Evolutionary conservation across 768 basidiomycete species (phyloP).

Genomic region (Crepidotus variabilis): DNA sequence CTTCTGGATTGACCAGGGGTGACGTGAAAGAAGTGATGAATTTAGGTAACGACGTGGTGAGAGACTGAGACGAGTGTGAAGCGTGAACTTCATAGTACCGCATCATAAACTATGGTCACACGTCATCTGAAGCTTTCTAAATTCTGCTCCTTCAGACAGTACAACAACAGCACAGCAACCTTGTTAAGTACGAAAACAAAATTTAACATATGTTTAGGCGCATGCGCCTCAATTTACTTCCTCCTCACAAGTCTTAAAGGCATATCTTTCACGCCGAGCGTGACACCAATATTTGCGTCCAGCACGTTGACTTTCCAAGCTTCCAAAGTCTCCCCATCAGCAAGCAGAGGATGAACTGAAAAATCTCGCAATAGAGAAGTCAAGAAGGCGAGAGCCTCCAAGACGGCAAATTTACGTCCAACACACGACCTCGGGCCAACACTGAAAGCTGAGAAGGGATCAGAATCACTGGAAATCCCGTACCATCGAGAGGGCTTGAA

Average conservation of each 20-base stretch:
- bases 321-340: conserved; percentile 32
- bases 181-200: too few species aligned
- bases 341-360: conserved; percentile 42
- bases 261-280: conserved; percentile 29
- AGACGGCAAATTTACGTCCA: conserved; percentile 52
- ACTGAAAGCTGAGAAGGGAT: conserved; percentile 44
- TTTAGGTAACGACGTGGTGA: too few species aligned
- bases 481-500: conserved; percentile 46
- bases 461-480: conserved; percentile 35
- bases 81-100: too few species aligned
- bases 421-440: conserved; percentile 50
- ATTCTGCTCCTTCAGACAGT: too few species aligned
- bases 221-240: too few species aligned
- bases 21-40: too few species aligned
- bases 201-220: too few species aligned
- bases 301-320: conserved; percentile 34
- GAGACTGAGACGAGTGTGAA: too few species aligned
- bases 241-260: conserved; percentile 30
- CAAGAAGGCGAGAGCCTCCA: conserved; percentile 51
- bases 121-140: too few species aligned
- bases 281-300: conserved; percentile 29
- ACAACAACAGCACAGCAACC: too few species aligned
- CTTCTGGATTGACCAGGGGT: too few species aligned
- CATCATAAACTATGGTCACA: too few species aligned
- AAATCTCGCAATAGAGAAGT: conserved; percentile 49